Conservation (phyloP, 768 basidiomycete genomes). For the Tricholoma saponaceum region DNA sequence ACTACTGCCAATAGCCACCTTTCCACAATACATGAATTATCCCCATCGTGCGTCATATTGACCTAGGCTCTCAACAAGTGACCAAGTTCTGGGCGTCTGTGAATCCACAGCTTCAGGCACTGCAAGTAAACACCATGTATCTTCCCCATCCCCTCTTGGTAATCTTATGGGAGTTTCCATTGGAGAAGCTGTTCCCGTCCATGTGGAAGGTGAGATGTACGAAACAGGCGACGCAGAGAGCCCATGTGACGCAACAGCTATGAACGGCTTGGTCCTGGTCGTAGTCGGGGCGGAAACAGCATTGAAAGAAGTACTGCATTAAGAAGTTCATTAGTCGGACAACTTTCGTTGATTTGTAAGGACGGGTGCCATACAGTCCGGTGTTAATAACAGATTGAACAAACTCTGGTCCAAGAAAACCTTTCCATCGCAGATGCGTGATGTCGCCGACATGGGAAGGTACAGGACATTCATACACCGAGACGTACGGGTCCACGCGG, state of each 20-base stretch:
- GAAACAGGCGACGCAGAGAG: slow-evolving; percentile 45
- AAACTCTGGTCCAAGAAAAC: slow-evolving; percentile 50
- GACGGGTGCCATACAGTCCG: slow-evolving; percentile 28
- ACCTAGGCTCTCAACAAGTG: slow-evolving; percentile 22
- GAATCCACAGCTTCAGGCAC: slow-evolving; percentile 14
- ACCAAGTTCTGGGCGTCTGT: slow-evolving; percentile 28
- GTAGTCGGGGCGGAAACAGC: background rate
- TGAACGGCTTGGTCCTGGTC: slow-evolving; percentile 27
- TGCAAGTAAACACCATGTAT: slow-evolving; percentile 45
- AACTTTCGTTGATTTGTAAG: background rate
- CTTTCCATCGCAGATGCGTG: slow-evolving; percentile 57
- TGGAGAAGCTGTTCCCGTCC: slow-evolving; percentile 3
- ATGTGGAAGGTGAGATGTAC: slow-evolving; percentile 34
- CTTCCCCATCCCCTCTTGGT: slow-evolving; percentile 48
- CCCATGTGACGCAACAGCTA: slow-evolving; percentile 41
- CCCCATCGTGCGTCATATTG: slow-evolving; percentile 29
- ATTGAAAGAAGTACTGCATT: slow-evolving; percentile 6
- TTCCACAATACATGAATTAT: slow-evolving; percentile 3
- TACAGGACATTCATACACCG: slow-evolving; percentile 55
- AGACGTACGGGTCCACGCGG: slow-evolving; percentile 64
- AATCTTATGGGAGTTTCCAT: slow-evolving; percentile 31
- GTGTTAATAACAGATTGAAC: slow-evolving; percentile 48
- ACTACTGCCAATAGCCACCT: background rate
- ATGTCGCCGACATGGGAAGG: slow-evolving; percentile 41
- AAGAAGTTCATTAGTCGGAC: background rate